Conservation (phyloP, 108 stramenopile genomes). For the Aureococcus anophagefferens region DNA sequence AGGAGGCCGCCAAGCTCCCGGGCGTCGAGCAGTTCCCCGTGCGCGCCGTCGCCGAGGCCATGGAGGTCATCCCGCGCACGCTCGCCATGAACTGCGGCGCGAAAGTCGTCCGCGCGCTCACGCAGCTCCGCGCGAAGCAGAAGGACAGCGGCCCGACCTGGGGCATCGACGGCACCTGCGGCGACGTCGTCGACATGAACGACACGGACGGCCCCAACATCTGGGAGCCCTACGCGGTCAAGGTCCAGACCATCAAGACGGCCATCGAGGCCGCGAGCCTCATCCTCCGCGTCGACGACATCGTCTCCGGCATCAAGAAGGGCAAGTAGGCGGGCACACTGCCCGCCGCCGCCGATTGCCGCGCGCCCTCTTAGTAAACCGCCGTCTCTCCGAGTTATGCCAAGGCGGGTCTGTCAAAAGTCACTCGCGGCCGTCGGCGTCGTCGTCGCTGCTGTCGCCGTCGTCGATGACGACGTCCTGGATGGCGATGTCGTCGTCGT, state of each 20-base stretch:
- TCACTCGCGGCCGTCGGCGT: too few species aligned
- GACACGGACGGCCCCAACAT: slow-evolving; percentile 61
- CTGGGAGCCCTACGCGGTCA: slow-evolving; percentile 98
- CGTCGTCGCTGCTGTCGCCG: too few species aligned
- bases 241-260: slow-evolving; percentile 99
- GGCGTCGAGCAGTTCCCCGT: slow-evolving; percentile 83
- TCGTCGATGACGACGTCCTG: too few species aligned
- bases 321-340: too few species aligned
- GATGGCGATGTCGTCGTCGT: too few species aligned
- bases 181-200: slow-evolving; percentile 89
- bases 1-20: slow-evolving; percentile 41
- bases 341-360: too few species aligned
- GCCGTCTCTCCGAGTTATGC: too few species aligned
- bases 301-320: slow-evolving; percentile 92
- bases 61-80: slow-evolving; percentile 99
- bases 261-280: slow-evolving; percentile 95
- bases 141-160: slow-evolving; percentile 63
- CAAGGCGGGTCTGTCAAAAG: too few species aligned
- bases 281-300: slow-evolving; percentile 85
- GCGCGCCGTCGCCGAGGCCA: slow-evolving; percentile 86
- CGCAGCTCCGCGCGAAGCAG: slow-evolving; percentile 89
- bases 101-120: slow-evolving; percentile 91
- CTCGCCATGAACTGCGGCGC: slow-evolving; percentile 98
- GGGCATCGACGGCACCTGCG: slow-evolving; percentile 91
- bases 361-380: too few species aligned